A percentile compares a stretch with the other conserved stretches of the same genome.
Conservation (phyloP, 768 basidiomycete species). For the Termitomyces sp. region DNA sequence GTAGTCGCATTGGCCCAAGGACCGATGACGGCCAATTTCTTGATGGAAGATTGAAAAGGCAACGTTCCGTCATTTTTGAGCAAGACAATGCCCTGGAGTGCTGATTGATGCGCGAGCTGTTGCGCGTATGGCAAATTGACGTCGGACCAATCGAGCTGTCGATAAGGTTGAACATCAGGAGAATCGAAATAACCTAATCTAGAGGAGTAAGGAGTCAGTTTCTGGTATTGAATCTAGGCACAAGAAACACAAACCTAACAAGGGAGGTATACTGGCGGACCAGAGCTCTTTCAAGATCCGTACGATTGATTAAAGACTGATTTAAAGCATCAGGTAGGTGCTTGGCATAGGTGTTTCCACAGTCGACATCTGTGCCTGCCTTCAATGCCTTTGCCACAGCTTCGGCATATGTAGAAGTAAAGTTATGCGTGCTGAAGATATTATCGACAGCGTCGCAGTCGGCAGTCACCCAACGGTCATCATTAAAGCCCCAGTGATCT, state of each 20-base stretch:
- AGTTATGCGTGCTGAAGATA: conserved; percentile 46
- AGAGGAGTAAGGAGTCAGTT: background rate
- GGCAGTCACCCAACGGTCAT: conserved; percentile 48
- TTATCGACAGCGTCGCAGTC: conserved; percentile 55
- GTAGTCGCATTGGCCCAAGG: conserved; percentile 53
- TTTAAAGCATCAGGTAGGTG: conserved; percentile 44
- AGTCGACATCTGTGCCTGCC: conserved; percentile 52
- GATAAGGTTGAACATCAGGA: conserved; percentile 40
- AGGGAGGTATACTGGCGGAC: conserved; percentile 47
- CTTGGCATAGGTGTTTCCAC: conserved; percentile 40
- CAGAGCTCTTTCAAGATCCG: conserved; percentile 37
- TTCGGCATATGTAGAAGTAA: conserved; percentile 34
- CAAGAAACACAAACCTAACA: conserved; percentile 35
- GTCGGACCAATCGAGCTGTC: conserved; percentile 42
- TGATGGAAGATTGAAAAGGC: conserved; percentile 40
- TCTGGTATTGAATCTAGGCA: background rate
- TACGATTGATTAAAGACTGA: conserved; percentile 38
- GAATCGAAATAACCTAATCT: conserved; percentile 58
- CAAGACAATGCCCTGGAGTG: conserved; percentile 49
- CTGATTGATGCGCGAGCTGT: conserved; percentile 44
- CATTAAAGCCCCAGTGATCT: conserved; percentile 45
- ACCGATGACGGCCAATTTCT: conserved; percentile 52
- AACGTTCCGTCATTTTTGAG: conserved; percentile 61
- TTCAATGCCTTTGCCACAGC: conserved; percentile 46
- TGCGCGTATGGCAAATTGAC: conserved; percentile 44